Conservation (phyloP, 192 early-diverging fungal species). For the Coemansia sp. region DNA sequence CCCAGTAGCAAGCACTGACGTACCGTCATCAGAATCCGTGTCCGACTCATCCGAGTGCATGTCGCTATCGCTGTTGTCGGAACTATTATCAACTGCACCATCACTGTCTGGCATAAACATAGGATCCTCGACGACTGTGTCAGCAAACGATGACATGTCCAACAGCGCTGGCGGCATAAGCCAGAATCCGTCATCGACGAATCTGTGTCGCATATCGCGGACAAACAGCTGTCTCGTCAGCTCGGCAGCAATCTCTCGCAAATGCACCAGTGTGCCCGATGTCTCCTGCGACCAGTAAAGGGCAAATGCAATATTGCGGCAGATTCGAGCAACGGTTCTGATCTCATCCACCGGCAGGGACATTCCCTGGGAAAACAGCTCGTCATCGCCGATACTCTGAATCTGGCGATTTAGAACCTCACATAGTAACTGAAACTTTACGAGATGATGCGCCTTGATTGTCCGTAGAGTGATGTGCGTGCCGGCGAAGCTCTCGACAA, state of each 20-base stretch:
- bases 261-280: slow-evolving; percentile 52
- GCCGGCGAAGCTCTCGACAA: slow-evolving; percentile 36
- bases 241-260: slow-evolving; percentile 65
- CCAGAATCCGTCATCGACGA: slow-evolving; percentile 51
- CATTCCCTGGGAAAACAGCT: slow-evolving; percentile 68
- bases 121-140: slow-evolving; percentile 49
- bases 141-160: slow-evolving; percentile 53
- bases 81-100: slow-evolving; percentile 1
- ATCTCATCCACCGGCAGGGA: slow-evolving; percentile 33
- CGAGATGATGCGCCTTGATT: slow-evolving; percentile 28
- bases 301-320: slow-evolving; percentile 72
- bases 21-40: slow-evolving; percentile 17
- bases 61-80: slow-evolving; percentile 5
- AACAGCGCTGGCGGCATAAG: slow-evolving; percentile 36
- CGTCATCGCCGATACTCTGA: slow-evolving; percentile 83
- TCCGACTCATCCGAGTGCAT: slow-evolving; percentile 14
- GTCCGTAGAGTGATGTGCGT: slow-evolving; percentile 17
- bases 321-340: slow-evolving; percentile 28
- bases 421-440: slow-evolving; percentile 64
- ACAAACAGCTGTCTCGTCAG: slow-evolving; percentile 71
- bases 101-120: slow-evolving; percentile 29
- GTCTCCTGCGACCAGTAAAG: slow-evolving; percentile 65
- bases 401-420: slow-evolving; percentile 76
- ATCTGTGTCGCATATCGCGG: slow-evolving; percentile 41
- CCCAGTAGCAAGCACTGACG: slow-evolving; percentile 5